These are phyloP conservation scores for Sugiyamaella sp. DNA, from an alignment of 1,139 yeast genomes.

Conservation along the genomic window DNA sequence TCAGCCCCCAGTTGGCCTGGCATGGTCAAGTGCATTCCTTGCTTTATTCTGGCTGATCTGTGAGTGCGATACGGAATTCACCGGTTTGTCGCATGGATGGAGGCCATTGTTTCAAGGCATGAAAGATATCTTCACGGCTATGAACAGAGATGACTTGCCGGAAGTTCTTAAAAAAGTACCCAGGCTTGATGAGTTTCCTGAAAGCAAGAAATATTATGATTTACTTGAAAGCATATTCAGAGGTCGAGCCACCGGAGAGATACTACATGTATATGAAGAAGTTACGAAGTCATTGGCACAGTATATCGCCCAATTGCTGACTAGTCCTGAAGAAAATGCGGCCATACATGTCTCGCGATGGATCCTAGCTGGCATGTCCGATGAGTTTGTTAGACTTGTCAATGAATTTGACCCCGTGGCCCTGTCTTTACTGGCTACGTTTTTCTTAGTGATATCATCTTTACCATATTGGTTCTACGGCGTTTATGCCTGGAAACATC, in stretches of 20 bases:
- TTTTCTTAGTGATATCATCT: conserved; percentile 19
- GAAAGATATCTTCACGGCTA: conserved; percentile 13
- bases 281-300: conserved; percentile 1
- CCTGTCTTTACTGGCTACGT: conserved; percentile 13
- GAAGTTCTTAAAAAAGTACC: neutral
- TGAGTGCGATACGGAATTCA: conserved; percentile 21
- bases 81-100: conserved; percentile 20
- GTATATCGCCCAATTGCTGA: neutral
- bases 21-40: conserved; percentile 20
- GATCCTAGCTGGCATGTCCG: conserved; percentile 15
- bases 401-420: conserved; percentile 21
- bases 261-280: neutral
- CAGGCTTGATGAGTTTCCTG: neutral
- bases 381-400: conserved; percentile 13
- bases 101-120: conserved; percentile 21
- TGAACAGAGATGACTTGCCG: conserved; percentile 1
- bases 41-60: conserved; percentile 20
- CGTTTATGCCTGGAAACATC: conserved; percentile 21
- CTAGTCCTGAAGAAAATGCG: conserved; percentile 1
- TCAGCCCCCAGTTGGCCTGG: conserved; percentile 16
- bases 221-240: conserved; percentile 5
- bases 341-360: conserved; percentile 9
- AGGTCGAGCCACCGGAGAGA: neutral
- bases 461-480: conserved; percentile 19
- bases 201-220: conserved; percentile 4